Percentiles rank a stretch among this genome's conserved stretches.
These are phyloP conservation scores for Globisporangium spinosum DNA, from an alignment of 352 stramenopile genomes.

Conservation along the genomic window DNA sequence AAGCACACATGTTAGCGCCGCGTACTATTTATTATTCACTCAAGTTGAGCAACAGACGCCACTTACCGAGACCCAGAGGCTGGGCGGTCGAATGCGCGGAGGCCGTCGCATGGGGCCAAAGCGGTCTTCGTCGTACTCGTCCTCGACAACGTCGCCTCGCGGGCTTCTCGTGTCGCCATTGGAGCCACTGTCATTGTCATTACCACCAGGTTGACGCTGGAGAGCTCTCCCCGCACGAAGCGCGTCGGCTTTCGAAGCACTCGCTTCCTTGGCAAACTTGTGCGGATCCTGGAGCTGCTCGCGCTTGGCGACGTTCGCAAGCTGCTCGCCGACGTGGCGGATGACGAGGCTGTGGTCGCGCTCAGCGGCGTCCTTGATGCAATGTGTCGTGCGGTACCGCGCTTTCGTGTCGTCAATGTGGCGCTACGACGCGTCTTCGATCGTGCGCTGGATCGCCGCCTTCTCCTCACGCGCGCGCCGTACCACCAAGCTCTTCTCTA, in stretches of 20 bases:
- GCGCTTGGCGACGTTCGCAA: conserved; percentile 42
- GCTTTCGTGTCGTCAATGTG: conserved; percentile 35
- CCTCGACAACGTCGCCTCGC: conserved; percentile 18
- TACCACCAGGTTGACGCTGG: neutral
- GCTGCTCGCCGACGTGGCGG: conserved; percentile 57
- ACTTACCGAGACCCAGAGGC: conserved; percentile 53
- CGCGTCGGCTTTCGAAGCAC: neutral
- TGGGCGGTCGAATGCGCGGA: conserved; percentile 41
- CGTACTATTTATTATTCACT: neutral
- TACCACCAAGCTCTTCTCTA: conserved; percentile 47
- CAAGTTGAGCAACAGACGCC: neutral
- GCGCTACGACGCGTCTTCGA: conserved; percentile 24
- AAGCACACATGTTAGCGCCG: neutral
- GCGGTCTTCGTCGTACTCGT: conserved; percentile 57
- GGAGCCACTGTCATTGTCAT: neutral
- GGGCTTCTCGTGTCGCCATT: neutral
- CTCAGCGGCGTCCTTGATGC: conserved; percentile 12
- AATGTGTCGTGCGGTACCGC: conserved; percentile 23
- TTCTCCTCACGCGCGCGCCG: conserved; percentile 37
- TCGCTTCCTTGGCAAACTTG: conserved; percentile 12
- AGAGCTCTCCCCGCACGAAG: neutral
- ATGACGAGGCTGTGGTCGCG: conserved; percentile 47
- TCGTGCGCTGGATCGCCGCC: conserved; percentile 31
- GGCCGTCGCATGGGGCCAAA: conserved; percentile 46
- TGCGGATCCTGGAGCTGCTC: conserved; percentile 19